These are phyloP conservation scores for Xylaria sp. DNA, from an alignment of 495 filamentous ascomycete species.

Conservation along the genomic window DNA sequence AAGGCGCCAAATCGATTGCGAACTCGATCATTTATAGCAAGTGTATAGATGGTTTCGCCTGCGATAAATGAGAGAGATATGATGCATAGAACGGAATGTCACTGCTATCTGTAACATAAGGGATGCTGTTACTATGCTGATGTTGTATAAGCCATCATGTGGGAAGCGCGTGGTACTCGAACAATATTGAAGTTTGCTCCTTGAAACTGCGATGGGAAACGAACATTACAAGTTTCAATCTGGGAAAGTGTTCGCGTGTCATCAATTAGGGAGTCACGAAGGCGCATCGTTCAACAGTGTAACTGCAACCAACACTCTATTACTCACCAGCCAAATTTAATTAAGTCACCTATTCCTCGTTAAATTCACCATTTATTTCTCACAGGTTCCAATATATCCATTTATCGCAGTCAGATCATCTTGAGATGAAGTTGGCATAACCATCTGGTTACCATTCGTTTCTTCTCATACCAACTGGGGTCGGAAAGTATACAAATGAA, in stretches of 20 bases:
- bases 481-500: too few relatives aligned
- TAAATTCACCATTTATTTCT: neutral
- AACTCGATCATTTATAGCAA: neutral
- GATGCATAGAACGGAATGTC: neutral
- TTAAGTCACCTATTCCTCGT: neutral
- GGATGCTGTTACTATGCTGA: neutral
- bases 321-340: neutral
- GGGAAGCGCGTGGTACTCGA: neutral
- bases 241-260: neutral
- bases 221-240: neutral
- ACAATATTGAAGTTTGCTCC: neutral
- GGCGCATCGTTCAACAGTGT: neutral
- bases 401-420: neutral
- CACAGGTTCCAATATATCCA: neutral
- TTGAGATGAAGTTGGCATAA: neutral
- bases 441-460: neutral
- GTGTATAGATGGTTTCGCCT: neutral
- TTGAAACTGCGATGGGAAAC: neutral
- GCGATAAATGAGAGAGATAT: neutral
- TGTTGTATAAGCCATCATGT: neutral
- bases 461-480: too few relatives aligned
- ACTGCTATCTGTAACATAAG: neutral
- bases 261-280: neutral
- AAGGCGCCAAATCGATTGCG: neutral
- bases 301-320: neutral